These are phyloP conservation scores for Fusarium redolens DNA, from an alignment of 2,329 filamentous ascomycete species.

Conservation along the genomic window DNA sequence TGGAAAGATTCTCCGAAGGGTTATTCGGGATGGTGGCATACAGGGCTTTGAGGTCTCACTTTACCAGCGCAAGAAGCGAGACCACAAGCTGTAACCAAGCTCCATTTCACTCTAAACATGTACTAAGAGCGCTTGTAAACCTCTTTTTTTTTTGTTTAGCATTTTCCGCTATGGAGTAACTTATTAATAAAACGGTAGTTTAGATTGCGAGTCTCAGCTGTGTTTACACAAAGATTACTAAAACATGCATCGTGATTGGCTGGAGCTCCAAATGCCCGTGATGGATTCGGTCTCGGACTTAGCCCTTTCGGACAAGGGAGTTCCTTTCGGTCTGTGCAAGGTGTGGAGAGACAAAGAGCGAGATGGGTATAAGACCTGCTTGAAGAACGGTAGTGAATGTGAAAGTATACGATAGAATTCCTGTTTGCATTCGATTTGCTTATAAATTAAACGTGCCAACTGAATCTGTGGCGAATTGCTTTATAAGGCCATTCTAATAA, in stretches of 20 bases:
- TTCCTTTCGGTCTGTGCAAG: conserved; percentile 13
- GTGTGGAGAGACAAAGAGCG: conserved; percentile 21
- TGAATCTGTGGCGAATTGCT: conserved; percentile 10
- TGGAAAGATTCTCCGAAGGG: conserved; percentile 59
- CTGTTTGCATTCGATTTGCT: not conserved
- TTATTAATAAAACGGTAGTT: not conserved
- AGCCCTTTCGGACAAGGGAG: conserved; percentile 23
- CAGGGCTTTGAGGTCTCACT: conserved; percentile 46
- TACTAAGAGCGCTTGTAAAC: conserved; percentile 3
- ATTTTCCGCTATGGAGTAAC: not conserved
- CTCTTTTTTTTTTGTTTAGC: not conserved
- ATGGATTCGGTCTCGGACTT: conserved; percentile 22
- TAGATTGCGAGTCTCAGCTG: conserved; percentile 2
- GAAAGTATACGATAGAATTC: conserved; percentile 1
- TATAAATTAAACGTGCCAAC: conserved; percentile 1
- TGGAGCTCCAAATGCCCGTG: not conserved
- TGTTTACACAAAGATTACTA: conserved; percentile 49
- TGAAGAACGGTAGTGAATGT: not conserved
- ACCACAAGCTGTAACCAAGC: conserved; percentile 31
- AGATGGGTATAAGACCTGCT: conserved; percentile 34
- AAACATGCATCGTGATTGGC: conserved; percentile 48
- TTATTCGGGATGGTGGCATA: conserved; percentile 56
- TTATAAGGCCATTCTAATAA: not conserved
- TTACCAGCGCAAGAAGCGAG: conserved; percentile 43
- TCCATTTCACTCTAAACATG: not conserved